phyloP scores from a whole-genome alignment of 331 rosid genomes.

The Rosa hybrid region DNA sequence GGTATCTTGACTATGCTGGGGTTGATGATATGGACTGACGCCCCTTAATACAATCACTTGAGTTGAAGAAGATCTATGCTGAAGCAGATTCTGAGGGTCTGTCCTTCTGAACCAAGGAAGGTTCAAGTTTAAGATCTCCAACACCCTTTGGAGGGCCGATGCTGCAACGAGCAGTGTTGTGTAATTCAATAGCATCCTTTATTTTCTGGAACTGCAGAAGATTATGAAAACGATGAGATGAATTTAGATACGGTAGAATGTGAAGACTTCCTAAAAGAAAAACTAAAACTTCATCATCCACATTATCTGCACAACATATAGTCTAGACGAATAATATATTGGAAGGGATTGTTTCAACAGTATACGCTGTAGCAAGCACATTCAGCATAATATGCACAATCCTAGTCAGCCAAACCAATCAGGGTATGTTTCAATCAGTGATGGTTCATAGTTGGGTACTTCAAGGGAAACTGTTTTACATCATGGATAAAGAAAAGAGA shows the following conservation, averaged over 20 bases:
- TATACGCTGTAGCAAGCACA: not conserved
- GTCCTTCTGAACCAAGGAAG: conserved; percentile 50
- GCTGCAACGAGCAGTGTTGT: conserved; percentile 89
- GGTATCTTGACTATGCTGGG: conserved; percentile 29
- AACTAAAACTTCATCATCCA: not conserved
- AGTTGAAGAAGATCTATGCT: conserved; percentile 17
- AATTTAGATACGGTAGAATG: not conserved
- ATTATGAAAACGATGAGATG: conserved; percentile 24
- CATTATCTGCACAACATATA: not conserved
- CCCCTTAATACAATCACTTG: conserved; percentile 24
- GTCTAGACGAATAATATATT: not conserved
- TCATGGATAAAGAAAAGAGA: not conserved
- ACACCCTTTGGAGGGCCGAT: conserved; percentile 73
- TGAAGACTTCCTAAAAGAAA: not conserved
- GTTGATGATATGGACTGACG: conserved; percentile 21
- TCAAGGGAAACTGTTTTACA: not conserved
- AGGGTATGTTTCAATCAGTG: not conserved
- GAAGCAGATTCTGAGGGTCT: conserved; percentile 48
- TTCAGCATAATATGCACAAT: not conserved
- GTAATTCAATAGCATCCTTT: conserved; percentile 73
- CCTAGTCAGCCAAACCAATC: not conserved
- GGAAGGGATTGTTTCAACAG: not conserved
- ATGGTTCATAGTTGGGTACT: not conserved
- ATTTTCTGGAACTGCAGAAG: conserved; percentile 75
- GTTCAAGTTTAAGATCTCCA: conserved; percentile 53